A percentile compares a stretch with the other conserved stretches of the same genome.
Evolutionary conservation across 805 yeast species (phyloP).

Genomic region (Spathaspora hagerdaliae): DNA sequence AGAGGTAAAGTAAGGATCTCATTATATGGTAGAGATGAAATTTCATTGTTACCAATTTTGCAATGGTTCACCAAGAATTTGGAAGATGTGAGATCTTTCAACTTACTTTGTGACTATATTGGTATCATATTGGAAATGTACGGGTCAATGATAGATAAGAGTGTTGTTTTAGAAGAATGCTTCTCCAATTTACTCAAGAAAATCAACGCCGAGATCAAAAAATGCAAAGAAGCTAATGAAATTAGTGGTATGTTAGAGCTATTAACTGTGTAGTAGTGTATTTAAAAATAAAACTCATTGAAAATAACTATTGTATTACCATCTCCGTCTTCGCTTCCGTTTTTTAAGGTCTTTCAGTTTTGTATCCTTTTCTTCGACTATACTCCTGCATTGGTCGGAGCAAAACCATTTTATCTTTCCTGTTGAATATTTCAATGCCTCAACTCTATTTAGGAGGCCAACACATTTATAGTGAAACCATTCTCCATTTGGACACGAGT

Average conservation of each 20-base stretch:
- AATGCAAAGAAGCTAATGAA: constrained; percentile 82
- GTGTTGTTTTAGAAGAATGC: constrained; percentile 74
- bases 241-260: constrained; percentile 93
- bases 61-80: constrained; percentile 77
- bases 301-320: constrained; percentile 5
- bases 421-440: constrained; percentile 30
- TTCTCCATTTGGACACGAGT: constrained; percentile 39
- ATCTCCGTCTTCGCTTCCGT: constrained; percentile 12
- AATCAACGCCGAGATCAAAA: constrained; percentile 64
- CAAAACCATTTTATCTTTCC: constrained; percentile 40
- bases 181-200: constrained; percentile 56
- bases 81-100: constrained; percentile 72
- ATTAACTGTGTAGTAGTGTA: constrained; percentile 46
- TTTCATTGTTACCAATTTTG: constrained; percentile 76
- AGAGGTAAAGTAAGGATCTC: constrained; percentile 88
- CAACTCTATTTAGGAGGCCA: constrained; percentile 34
- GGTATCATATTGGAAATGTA: constrained; percentile 72
- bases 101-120: constrained; percentile 62
- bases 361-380: constrained; percentile 7
- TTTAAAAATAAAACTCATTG: neutral
- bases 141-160: constrained; percentile 64
- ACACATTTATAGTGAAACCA: constrained; percentile 47
- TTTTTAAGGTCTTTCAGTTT: constrained; percentile 8
- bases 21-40: constrained; percentile 78
- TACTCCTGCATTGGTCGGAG: constrained; percentile 25